These are phyloP conservation scores for Pichia norvegensis DNA, from an alignment of 1,139 yeast genomes.

Conservation along the genomic window DNA sequence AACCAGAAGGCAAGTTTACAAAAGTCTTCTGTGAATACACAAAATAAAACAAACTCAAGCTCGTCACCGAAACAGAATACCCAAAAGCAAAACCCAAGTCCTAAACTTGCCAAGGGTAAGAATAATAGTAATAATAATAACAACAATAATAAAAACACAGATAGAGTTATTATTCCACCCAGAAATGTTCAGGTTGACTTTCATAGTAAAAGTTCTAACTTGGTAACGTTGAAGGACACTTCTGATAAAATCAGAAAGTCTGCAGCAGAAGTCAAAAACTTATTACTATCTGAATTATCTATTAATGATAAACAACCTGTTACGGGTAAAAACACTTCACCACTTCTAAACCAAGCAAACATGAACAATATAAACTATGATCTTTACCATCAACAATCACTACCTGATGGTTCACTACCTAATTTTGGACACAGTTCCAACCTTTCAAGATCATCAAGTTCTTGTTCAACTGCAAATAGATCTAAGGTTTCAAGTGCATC, in stretches of 20 bases:
- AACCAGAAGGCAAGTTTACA: not conserved
- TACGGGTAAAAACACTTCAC: not conserved
- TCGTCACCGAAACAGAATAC: not conserved
- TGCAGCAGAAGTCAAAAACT: constrained; percentile 20
- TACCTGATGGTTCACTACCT: constrained; percentile 39
- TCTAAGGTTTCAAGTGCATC: constrained; percentile 14
- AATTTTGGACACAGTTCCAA: constrained; percentile 31
- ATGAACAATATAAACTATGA: not conserved
- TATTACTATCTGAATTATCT: constrained; percentile 11
- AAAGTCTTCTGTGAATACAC: not conserved
- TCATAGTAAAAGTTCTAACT: constrained; percentile 11
- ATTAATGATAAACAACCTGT: not conserved
- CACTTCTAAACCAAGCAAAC: not conserved
- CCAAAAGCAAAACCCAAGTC: not conserved
- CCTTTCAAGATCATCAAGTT: constrained; percentile 18
- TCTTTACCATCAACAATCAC: constrained; percentile 8
- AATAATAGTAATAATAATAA: not conserved
- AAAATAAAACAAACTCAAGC: not conserved
- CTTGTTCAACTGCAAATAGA: constrained; percentile 20
- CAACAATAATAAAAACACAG: not conserved
- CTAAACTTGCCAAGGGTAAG: not conserved
- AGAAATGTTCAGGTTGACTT: constrained; percentile 15
- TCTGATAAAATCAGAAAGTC: constrained; percentile 19
- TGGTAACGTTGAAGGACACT: constrained; percentile 17
- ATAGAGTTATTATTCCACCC: constrained; percentile 20